A percentile compares a stretch with the other conserved stretches of the same genome.
These are phyloP conservation scores for Rhizoclosmatium globosum DNA, from an alignment of 192 early-diverging fungal genomes.

Conservation along the genomic window DNA sequence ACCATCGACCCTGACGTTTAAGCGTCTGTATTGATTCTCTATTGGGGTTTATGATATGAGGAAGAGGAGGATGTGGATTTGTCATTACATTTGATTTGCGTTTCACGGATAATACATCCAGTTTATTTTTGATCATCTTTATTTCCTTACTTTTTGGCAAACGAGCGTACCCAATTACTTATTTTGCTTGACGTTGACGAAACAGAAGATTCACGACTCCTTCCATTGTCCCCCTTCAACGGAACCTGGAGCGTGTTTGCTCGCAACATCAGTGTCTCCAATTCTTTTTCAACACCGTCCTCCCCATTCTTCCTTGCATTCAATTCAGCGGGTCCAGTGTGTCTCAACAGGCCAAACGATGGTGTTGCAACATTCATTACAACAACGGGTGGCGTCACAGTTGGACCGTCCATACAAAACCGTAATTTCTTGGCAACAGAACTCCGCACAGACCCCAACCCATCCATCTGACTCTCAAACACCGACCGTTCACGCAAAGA, in stretches of 20 bases:
- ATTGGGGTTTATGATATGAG: too few relatives aligned
- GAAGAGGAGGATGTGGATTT: too few relatives aligned
- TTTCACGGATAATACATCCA: not conserved
- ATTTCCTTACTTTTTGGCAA: not conserved
- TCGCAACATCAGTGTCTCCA: not conserved
- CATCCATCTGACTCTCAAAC: not conserved
- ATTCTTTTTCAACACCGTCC: not conserved
- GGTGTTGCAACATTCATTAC: not conserved
- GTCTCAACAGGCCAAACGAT: not conserved
- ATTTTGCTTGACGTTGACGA: too few relatives aligned
- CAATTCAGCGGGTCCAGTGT: not conserved
- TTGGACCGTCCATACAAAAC: not conserved
- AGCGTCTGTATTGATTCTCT: not conserved
- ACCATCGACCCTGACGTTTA: slow-evolving; percentile 67
- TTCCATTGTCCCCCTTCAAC: too few relatives aligned
- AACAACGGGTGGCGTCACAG: too few relatives aligned
- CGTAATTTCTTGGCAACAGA: not conserved
- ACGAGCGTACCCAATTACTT: not conserved
- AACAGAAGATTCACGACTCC: too few relatives aligned
- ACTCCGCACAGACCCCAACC: not conserved
- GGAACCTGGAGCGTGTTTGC: not conserved
- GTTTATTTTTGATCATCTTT: not conserved
- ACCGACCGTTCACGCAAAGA: not conserved
- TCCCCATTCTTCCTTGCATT: not conserved
- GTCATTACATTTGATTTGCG: not conserved